Percentiles rank a stretch among this genome's conserved stretches.
Evolutionary conservation across 2,329 filamentous ascomycete genomes (phyloP).

Genomic region (Venturiaceae sp.): DNA sequence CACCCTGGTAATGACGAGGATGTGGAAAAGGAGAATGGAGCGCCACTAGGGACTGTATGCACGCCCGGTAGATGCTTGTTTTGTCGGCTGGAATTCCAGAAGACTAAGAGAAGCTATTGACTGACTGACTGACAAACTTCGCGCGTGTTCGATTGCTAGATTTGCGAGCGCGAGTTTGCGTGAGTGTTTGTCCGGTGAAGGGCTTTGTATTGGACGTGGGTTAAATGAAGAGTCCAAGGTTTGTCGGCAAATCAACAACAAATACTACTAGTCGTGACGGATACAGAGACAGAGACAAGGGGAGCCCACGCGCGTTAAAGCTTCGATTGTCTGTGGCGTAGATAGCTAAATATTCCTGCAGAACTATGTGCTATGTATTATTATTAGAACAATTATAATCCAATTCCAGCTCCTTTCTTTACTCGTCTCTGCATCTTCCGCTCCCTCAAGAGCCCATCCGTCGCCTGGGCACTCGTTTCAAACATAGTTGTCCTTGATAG

Average conservation of each 20-base stretch:
- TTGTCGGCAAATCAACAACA: too few relatives aligned
- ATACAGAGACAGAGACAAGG: too few relatives aligned
- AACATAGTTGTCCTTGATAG: not conserved
- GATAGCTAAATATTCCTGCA: not conserved
- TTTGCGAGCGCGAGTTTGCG: not conserved
- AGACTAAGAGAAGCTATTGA: not conserved
- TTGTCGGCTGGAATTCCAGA: not conserved
- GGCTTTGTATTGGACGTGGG: too few relatives aligned
- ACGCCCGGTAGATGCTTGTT: not conserved
- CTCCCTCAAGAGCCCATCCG: not conserved
- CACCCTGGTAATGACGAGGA: not conserved
- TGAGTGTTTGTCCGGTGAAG: too few relatives aligned
- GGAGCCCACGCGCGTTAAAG: too few relatives aligned
- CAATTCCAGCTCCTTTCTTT: not conserved
- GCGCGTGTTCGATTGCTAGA: not conserved
- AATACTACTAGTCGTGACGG: too few relatives aligned
- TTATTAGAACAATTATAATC: not conserved
- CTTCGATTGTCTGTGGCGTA: too few relatives aligned
- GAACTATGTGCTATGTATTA: not conserved
- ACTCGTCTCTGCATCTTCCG: not conserved
- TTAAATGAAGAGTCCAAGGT: too few relatives aligned
- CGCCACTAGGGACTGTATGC: not conserved
- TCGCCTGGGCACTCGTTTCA: not conserved
- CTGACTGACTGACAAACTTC: not conserved
- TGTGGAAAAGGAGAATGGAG: conserved; percentile 1